Evolutionary conservation across 306 rosid species (phyloP).

Genomic region (Oemleria cerasiformis): DNA sequence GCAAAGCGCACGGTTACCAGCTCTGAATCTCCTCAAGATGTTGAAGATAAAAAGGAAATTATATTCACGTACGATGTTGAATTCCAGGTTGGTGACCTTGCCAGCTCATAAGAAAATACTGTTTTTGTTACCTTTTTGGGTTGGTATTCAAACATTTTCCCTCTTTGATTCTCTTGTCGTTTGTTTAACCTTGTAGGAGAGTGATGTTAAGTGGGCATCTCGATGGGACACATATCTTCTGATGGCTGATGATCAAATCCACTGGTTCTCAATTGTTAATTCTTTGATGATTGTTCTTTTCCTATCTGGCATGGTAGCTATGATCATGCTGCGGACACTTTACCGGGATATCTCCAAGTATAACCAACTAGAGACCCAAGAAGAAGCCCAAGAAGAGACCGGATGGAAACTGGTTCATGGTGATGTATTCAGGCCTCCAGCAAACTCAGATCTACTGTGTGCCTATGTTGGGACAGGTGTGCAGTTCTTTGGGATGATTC

Average conservation of each 20-base stretch:
- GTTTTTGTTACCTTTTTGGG: not conserved
- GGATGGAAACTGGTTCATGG: slow-evolving; percentile 93
- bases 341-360: slow-evolving; percentile 94
- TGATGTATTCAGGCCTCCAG: slow-evolving; percentile 81
- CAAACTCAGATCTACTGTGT: slow-evolving; percentile 69
- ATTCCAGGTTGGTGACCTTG: slow-evolving; percentile 58
- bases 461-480: slow-evolving; percentile 91
- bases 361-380: slow-evolving; percentile 85
- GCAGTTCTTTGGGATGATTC: slow-evolving; percentile 87
- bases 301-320: slow-evolving; percentile 92
- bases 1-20: slow-evolving; percentile 51
- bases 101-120: not conserved
- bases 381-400: slow-evolving; percentile 92
- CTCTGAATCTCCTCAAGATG: slow-evolving; percentile 83
- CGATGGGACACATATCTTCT: slow-evolving; percentile 96
- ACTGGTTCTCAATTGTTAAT: slow-evolving; percentile 91
- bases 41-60: slow-evolving; percentile 78
- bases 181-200: slow-evolving; percentile 50
- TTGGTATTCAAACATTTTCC: slow-evolving; percentile 12
- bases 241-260: slow-evolving; percentile 96
- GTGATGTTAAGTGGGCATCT: slow-evolving; percentile 95
- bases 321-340: slow-evolving; percentile 95
- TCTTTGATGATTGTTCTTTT: slow-evolving; percentile 89
- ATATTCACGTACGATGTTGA: slow-evolving; percentile 88
- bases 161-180: slow-evolving; percentile 9